phyloP scores from a whole-genome alignment of 2,329 filamentous ascomycete species.

The Fusarium decemcellulare region DNA sequence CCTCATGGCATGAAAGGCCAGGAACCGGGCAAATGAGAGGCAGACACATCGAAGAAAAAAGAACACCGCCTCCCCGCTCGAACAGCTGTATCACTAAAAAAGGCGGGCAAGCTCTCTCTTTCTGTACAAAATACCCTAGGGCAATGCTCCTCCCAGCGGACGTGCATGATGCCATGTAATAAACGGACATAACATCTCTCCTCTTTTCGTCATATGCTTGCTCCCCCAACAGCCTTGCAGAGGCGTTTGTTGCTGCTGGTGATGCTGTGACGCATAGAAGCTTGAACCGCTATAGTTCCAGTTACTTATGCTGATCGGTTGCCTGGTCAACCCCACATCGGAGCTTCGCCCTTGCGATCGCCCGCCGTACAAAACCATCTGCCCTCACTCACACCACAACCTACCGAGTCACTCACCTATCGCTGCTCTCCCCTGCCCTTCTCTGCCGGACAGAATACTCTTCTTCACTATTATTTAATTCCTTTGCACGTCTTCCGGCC shows the following conservation, averaged over 20 bases:
- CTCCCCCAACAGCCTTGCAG: background rate
- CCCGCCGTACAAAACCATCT: slow-evolving; percentile 35
- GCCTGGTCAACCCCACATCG: slow-evolving; percentile 45
- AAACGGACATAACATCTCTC: background rate
- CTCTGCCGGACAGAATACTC: slow-evolving; percentile 37
- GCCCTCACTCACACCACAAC: slow-evolving; percentile 27
- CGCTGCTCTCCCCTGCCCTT: slow-evolving; percentile 14
- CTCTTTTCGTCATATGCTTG: slow-evolving; percentile 15
- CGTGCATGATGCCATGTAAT: slow-evolving; percentile 24
- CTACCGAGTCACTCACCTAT: slow-evolving; percentile 12
- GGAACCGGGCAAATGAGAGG: slow-evolving; percentile 43
- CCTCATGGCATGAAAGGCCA: slow-evolving; percentile 7
- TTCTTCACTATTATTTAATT: slow-evolving; percentile 33
- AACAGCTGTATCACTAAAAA: slow-evolving; percentile 26
- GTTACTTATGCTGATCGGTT: slow-evolving; percentile 28
- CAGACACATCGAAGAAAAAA: slow-evolving; percentile 42
- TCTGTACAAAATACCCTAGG: slow-evolving; percentile 22
- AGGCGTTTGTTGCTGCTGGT: slow-evolving; percentile 41
- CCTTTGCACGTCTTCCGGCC: slow-evolving; percentile 30
- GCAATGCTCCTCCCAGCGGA: background rate
- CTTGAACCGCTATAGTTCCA: slow-evolving; percentile 16
- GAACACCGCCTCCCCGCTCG: slow-evolving; percentile 33
- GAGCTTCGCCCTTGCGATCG: slow-evolving; percentile 24
- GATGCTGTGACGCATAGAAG: slow-evolving; percentile 35
- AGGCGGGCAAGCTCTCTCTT: slow-evolving; percentile 12